Evolutionary conservation across 2,329 filamentous ascomycete genomes (phyloP), one percentile per base, ranked within the genome.

Genomic region (Aspergillus pseudotamarii): DNA sequence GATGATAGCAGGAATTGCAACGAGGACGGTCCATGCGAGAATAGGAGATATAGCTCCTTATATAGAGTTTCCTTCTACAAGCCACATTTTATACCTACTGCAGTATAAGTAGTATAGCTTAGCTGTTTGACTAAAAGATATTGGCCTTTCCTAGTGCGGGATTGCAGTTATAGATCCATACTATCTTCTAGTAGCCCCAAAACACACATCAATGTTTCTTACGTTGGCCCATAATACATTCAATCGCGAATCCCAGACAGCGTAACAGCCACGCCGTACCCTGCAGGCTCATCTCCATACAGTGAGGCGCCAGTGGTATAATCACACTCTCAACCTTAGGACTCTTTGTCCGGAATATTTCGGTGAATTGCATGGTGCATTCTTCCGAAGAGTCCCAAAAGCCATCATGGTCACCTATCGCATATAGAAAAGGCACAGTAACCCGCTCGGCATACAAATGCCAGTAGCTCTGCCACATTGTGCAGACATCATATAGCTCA

Each of bases 381-480:
- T 59, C 48, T 11, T 51, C 43, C 12, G 55, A 56, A 6, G 56
- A 64, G 2, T 26, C 45, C 62, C 57, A 66, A 2, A 64, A 50
- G 14, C 34, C 62, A 46, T 66, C 64, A 38, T 64, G 62, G 34
- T 64, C 64, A 23, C 50, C 41, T 10, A 64, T 23, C 26, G 56
- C 64, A 43, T 66, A 60, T 62, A 64, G 54, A 12, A 66, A 28
- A 11, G 64, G 64, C 26, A 66, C 62, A 23, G 50, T 57, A 28
- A 66, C 26, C 21, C n/a, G 36, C 28, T 55, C 38, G 9, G 62
- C 59, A 30, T 66, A 64, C 28, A 36, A 36, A 9, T 53, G 14
- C 62, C 59, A 66, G 30, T 56, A 57, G 14, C 8, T 19, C 16
- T 60, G 48, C 64, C 64, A 64, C 3, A 30, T 60, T 9, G n/a